phyloP scores from a whole-genome alignment of 257 asterid species.

The Agastache rugosa region DNA sequence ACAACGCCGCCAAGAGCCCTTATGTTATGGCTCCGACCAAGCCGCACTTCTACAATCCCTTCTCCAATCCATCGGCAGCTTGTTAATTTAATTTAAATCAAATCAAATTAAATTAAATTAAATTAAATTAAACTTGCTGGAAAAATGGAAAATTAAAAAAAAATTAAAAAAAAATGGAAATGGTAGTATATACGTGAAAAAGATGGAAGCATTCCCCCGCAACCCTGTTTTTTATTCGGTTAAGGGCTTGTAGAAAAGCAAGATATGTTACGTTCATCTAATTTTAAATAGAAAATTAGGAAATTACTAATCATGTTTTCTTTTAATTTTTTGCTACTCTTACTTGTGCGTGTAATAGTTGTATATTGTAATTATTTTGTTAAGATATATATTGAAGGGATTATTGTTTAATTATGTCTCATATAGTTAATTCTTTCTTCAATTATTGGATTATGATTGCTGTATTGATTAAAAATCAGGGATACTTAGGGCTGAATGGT shows the following conservation, averaged over 20 bases:
- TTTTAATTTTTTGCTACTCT: not conserved
- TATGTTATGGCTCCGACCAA: constrained; percentile 60
- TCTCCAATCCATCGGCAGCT: constrained; percentile 65
- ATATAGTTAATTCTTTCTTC: not conserved
- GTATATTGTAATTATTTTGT: constrained; percentile 44
- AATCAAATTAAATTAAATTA: no score
- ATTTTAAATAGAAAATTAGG: constrained; percentile 36
- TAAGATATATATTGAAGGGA: constrained; percentile 41
- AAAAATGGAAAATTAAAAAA: no score
- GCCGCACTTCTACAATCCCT: constrained; percentile 65
- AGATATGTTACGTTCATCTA: constrained; percentile 28
- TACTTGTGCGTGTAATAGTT: constrained; percentile 37
- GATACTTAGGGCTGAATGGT: no score
- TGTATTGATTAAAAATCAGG: not conserved
- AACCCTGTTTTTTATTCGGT: constrained; percentile 56
- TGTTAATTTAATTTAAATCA: constrained; percentile 42
- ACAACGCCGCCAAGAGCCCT: constrained; percentile 49
- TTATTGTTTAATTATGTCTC: constrained; percentile 33
- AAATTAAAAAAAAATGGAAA: not conserved
- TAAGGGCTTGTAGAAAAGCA: constrained; percentile 44
- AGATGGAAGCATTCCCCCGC: constrained; percentile 38
- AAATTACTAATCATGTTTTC: constrained; percentile 45
- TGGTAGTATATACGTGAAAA: constrained; percentile 22
- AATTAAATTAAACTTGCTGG: no score
- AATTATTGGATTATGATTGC: constrained; percentile 40